These are phyloP conservation scores for Ilex asprella DNA, from an alignment of 257 asterid genomes.

Conservation along the genomic window DNA sequence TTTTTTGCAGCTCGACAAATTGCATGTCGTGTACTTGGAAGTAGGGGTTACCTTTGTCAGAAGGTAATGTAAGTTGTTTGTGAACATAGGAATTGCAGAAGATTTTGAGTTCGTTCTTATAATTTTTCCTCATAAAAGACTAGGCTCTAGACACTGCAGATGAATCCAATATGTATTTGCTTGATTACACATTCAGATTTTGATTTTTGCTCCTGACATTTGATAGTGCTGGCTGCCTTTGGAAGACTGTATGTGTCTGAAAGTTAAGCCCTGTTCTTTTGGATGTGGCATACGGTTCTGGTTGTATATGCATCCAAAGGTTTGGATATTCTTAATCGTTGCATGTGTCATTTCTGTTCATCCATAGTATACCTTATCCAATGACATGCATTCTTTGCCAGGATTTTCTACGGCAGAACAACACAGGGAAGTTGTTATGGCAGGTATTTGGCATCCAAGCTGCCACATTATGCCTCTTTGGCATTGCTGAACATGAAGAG, in stretches of 20 bases:
- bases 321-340: conserved; percentile 14
- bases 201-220: conserved; percentile 5
- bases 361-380: not conserved
- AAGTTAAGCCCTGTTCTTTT: conserved; percentile 37
- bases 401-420: conserved; percentile 94
- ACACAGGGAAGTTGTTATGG: conserved; percentile 94
- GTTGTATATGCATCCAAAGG: conserved; percentile 99
- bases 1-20: conserved; percentile 94
- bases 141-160: not conserved
- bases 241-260: conserved; percentile 85
- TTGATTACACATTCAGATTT: conserved; percentile 6
- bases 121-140: not conserved
- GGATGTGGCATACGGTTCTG: conserved; percentile 67
- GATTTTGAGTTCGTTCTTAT: conserved; percentile 6
- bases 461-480: conserved; percentile 78
- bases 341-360: conserved; percentile 5
- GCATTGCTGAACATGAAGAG: conserved; percentile 84
- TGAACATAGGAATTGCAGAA: not conserved
- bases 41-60: conserved; percentile 91
- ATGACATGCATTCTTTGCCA: conserved; percentile 18
- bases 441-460: conserved; percentile 74
- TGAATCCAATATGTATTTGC: conserved; percentile 5
- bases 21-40: conserved; percentile 94
- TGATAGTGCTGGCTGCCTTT: conserved; percentile 83
- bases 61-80: conserved; percentile 42